Base-by-base conservation (phyloP, 495 filamentous ascomycete species). In the Penicillium tannophilum region DNA sequence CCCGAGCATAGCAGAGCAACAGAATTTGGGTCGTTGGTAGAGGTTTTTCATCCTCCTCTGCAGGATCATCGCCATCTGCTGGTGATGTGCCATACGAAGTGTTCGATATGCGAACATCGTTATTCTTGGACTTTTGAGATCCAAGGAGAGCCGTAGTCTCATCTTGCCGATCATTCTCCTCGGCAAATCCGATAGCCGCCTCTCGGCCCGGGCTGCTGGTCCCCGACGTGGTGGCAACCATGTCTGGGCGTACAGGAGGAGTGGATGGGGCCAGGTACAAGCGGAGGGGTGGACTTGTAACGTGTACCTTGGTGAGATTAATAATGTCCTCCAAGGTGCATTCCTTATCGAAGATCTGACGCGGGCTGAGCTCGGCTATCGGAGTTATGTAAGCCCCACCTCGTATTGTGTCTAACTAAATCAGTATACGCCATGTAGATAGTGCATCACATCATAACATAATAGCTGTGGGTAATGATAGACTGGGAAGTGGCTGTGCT, bases 1-100 rank as follows among this genome's bases (percentile, higher is more conserved):
- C 67, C 10, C 87, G 79, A 1, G 84, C 83, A 65, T 81, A 88
- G 72, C 88, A 90, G 20, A 91, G 81, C 4, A 88, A 68, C 42
- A 86, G 61, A 42, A 91, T 81, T 64, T 90, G 88, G 10, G 59
- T 20, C 52, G 73, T 72, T 11, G 86, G 87, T 14, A 91, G 60
- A 9, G 85, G 80, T 23, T 66, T 72, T 48, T 63, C 61, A 2
- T n/a, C 49, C 28, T 52, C 50, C 11, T 39, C 33, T 2, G 43
- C 45, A 4, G 14, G 28, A 9, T 17, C 46, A 24, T 53, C 48
- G 1, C 30, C 19, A 7, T 35, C 35, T 16, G 47, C 4, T 8
- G 26, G 10, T 20, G 65, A 26, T 11, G 59, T 54, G 3, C 50
- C 54, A n/a, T 55, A 48, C 3, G 23, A 36, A 10, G 45, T 49